Evolutionary conservation across 2,329 filamentous ascomycete genomes (phyloP).

Genomic region (Tolypocladium pustulatum): DNA sequence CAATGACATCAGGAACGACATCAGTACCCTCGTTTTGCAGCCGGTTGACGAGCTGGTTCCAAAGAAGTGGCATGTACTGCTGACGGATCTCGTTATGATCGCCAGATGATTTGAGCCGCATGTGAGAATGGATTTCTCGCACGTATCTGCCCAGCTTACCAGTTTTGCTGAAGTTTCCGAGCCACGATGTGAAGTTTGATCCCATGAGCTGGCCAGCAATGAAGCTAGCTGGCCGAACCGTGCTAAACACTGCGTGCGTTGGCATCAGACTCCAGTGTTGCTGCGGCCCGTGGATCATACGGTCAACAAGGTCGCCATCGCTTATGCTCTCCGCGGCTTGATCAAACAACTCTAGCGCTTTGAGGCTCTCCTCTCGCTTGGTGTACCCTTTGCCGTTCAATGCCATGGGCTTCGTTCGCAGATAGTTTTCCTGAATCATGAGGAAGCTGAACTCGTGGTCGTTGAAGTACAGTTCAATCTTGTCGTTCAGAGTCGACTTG

Average conservation of each 20-base stretch:
- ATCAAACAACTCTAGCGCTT: slow-evolving; percentile 76
- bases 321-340: slow-evolving; percentile 92
- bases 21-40: slow-evolving; percentile 75
- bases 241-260: slow-evolving; percentile 88
- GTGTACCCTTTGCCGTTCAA: slow-evolving; percentile 45
- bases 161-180: slow-evolving; percentile 88
- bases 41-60: slow-evolving; percentile 66
- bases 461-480: slow-evolving; percentile 98
- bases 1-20: slow-evolving; percentile 70
- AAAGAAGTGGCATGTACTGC: slow-evolving; percentile 83
- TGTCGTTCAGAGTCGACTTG: slow-evolving; percentile 86
- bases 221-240: slow-evolving; percentile 83
- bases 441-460: slow-evolving; percentile 96
- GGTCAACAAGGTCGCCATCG: slow-evolving; percentile 89
- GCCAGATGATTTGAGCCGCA: slow-evolving; percentile 82
- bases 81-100: slow-evolving; percentile 91
- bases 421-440: slow-evolving; percentile 98
- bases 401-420: slow-evolving; percentile 66
- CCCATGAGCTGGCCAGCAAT: slow-evolving; percentile 67
- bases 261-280: slow-evolving; percentile 99
- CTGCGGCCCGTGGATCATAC: slow-evolving; percentile 96
- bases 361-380: slow-evolving; percentile 62
- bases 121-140: slow-evolving; percentile 94
- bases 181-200: slow-evolving; percentile 78
- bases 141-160: slow-evolving; percentile 68